Percentiles rank a stretch among this genome's conserved stretches.
Evolutionary conservation across 2,329 filamentous ascomycete species (phyloP).

Genomic region (Penicillium sp.): DNA sequence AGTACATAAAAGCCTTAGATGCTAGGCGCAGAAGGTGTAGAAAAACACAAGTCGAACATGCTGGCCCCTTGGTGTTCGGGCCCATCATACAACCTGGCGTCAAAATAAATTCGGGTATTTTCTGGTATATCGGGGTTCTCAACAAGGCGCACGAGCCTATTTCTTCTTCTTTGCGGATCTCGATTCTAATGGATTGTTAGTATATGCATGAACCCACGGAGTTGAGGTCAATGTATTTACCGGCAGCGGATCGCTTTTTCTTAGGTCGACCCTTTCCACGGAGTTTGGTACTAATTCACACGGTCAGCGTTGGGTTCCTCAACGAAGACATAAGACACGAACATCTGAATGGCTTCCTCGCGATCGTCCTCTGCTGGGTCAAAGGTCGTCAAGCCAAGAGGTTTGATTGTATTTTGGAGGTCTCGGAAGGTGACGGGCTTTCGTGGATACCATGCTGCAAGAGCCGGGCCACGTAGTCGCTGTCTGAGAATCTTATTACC

Average conservation of each 20-base stretch:
- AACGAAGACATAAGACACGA: slow-evolving; percentile 35
- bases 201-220: neutral
- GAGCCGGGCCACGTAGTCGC: slow-evolving; percentile 72
- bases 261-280: slow-evolving; percentile 84
- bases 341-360: slow-evolving; percentile 59
- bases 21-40: neutral
- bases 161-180: slow-evolving; percentile 27
- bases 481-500: slow-evolving; percentile 92
- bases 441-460: slow-evolving; percentile 85
- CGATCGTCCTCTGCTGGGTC: slow-evolving; percentile 75
- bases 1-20: neutral
- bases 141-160: slow-evolving; percentile 3
- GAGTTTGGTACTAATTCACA: slow-evolving; percentile 56
- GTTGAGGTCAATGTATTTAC: slow-evolving; percentile 21
- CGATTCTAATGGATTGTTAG: slow-evolving; percentile 18
- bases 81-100: neutral
- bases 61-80: neutral
- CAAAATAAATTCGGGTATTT: neutral
- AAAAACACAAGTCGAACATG: neutral
- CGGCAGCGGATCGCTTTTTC: slow-evolving; percentile 67
- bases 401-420: slow-evolving; percentile 63
- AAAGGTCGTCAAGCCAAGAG: slow-evolving; percentile 60
- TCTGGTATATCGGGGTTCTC: neutral
- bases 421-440: slow-evolving; percentile 67
- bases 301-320: slow-evolving; percentile 25